A percentile compares a stretch with the other conserved stretches of the same genome.
Conservation (phyloP, 139 green algal genomes). For the Zygnema cylindricum region DNA sequence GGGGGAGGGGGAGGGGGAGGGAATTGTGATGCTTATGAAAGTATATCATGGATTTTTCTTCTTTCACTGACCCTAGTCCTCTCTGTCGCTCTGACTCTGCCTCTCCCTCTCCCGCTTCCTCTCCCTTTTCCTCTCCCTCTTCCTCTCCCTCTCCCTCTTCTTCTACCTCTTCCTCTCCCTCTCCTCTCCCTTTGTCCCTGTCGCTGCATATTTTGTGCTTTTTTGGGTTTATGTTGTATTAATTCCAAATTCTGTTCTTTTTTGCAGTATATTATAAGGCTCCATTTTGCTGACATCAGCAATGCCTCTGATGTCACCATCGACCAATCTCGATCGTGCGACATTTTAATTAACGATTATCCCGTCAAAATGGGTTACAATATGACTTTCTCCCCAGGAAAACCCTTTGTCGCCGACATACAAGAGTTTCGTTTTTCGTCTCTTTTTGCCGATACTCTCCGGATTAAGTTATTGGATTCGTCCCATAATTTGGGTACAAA, state of each 20-base stretch:
- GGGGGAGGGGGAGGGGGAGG: too few relatives aligned
- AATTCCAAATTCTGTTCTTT: neutral
- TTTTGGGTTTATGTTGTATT: neutral
- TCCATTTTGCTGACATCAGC: conserved; percentile 25
- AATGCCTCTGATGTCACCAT: neutral
- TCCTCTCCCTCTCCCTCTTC: neutral
- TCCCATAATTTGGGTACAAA: neutral
- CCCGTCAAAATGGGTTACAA: conserved; percentile 2
- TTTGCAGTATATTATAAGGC: conserved; percentile 32
- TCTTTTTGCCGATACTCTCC: neutral
- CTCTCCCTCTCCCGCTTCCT: neutral
- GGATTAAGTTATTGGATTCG: conserved; percentile 4
- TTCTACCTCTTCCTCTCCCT: neutral
- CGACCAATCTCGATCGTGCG: neutral
- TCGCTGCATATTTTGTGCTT: neutral
- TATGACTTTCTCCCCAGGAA: neutral
- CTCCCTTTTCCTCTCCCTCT: neutral
- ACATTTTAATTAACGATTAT: conserved; percentile 12
- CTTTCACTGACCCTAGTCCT: too few relatives aligned
- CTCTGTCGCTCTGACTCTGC: too few relatives aligned
- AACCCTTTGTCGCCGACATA: neutral
- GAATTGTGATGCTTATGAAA: too few relatives aligned
- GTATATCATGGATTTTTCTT: too few relatives aligned
- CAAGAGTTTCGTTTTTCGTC: conserved; percentile 15
- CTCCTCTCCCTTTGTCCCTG: neutral